Evolutionary conservation across 108 stramenopile species (phyloP).

Genomic region (Stephanodiscus triporus): DNA sequence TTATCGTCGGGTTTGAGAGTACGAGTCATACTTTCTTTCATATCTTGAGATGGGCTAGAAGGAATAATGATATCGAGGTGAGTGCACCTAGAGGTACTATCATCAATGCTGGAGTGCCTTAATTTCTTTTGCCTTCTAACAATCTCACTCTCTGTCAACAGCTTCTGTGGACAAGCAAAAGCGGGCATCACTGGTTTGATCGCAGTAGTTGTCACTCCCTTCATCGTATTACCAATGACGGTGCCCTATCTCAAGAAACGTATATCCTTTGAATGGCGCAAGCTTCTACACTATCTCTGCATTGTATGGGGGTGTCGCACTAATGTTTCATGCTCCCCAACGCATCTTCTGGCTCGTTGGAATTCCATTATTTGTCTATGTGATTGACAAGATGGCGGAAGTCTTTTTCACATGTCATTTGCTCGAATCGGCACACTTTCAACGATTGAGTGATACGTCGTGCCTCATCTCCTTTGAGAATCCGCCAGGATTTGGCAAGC

Average conservation of each 20-base stretch:
- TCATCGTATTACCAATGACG: constrained; percentile 26
- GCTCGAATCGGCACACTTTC: constrained; percentile 7
- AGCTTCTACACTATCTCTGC: constrained; percentile 27
- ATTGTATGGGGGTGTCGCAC: constrained; percentile 21
- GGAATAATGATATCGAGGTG: constrained; percentile 17
- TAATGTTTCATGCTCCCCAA: constrained; percentile 26
- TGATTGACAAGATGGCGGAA: not conserved
- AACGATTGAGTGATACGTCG: constrained; percentile 16
- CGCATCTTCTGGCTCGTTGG: constrained; percentile 23
- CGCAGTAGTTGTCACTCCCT: constrained; percentile 14
- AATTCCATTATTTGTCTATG: constrained; percentile 20
- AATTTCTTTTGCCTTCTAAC: not conserved
- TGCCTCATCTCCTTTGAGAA: constrained; percentile 43
- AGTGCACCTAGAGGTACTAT: not conserved
- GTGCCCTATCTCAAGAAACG: constrained; percentile 22
- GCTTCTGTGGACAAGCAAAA: constrained; percentile 10
- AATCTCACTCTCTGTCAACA: not conserved
- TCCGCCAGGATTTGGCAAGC: constrained; percentile 44
- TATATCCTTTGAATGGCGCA: constrained; percentile 25
- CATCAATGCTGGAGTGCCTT: not conserved
- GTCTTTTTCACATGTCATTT: not conserved
- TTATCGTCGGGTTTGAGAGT: constrained; percentile 27
- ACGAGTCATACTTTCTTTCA: constrained; percentile 31
- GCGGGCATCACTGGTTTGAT: constrained; percentile 34
- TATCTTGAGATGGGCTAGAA: constrained; percentile 27